These are phyloP conservation scores for Berkeleyomyces basicola DNA, from an alignment of 2,329 filamentous ascomycete genomes.

Conservation along the genomic window DNA sequence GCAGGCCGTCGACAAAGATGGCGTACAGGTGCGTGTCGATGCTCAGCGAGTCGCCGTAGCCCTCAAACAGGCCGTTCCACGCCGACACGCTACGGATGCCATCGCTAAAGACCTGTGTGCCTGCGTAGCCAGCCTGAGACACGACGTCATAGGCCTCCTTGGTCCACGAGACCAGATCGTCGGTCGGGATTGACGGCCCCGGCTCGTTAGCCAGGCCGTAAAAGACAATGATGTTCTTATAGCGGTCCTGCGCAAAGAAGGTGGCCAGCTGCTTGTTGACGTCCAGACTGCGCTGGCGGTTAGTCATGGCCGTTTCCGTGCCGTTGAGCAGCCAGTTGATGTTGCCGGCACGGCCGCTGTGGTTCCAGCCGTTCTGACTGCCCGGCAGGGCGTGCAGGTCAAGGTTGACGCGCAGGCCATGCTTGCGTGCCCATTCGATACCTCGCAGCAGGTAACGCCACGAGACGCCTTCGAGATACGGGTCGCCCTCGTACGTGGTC, in stretches of 20 bases:
- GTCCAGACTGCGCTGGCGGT: conserved; percentile 36
- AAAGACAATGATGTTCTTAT: conserved; percentile 40
- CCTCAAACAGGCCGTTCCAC: conserved; percentile 51
- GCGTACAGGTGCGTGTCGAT: conserved; percentile 70
- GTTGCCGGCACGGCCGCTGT: conserved; percentile 34
- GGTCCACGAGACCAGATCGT: conserved; percentile 42
- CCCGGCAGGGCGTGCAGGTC: conserved; percentile 41
- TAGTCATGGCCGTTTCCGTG: conserved; percentile 13
- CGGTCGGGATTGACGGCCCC: conserved; percentile 38
- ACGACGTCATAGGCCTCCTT: conserved; percentile 36
- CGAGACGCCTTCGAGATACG: conserved; percentile 27
- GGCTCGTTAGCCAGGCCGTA: conserved; percentile 56
- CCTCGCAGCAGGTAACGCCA: conserved; percentile 35
- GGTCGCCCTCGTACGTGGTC: conserved; percentile 28
- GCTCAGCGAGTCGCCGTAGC: conserved; percentile 39
- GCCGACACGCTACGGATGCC: conserved; percentile 56
- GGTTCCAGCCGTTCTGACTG: conserved; percentile 46
- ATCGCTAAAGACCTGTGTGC: conserved; percentile 50
- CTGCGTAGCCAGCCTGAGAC: conserved; percentile 42
- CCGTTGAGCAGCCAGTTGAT: conserved; percentile 20
- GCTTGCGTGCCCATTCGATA: conserved; percentile 36
- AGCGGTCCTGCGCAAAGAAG: conserved; percentile 21
- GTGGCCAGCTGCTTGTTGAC: conserved; percentile 28
- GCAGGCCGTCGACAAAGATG: conserved; percentile 56
- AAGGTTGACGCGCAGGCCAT: conserved; percentile 39